Conservation (phyloP, 106 monocot genomes). For the Acanthochlamys bracteata region DNA sequence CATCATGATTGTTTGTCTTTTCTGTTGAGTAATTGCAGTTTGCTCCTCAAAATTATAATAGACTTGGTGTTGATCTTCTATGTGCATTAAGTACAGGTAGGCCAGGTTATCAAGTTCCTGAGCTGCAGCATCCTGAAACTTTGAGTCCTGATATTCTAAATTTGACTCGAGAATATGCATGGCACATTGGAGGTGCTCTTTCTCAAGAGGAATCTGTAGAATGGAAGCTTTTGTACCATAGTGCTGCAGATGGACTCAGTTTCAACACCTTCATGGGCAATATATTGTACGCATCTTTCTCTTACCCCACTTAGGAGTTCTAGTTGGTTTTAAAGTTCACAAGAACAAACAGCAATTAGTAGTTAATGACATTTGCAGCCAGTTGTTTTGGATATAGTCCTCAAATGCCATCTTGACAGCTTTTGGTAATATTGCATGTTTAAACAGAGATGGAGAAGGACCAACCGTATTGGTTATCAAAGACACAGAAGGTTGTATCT, state of each 20-base stretch:
- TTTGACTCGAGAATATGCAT: slow-evolving; percentile 79
- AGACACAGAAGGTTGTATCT: slow-evolving; percentile 73
- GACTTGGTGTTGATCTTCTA: background rate
- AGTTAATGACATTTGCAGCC: too few species aligned
- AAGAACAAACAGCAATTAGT: too few species aligned
- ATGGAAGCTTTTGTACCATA: slow-evolving; percentile 92
- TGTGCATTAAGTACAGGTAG: slow-evolving; percentile 34
- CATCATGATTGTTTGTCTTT: too few species aligned
- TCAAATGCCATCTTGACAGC: too few species aligned
- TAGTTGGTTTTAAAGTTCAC: too few species aligned
- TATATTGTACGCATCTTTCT: slow-evolving; percentile 48
- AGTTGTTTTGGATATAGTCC: too few species aligned
- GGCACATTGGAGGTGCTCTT: slow-evolving; percentile 89
- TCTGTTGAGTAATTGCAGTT: too few species aligned
- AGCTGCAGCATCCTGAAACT: slow-evolving; percentile 40
- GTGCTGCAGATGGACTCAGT: slow-evolving; percentile 79
- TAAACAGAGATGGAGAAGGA: slow-evolving; percentile 53
- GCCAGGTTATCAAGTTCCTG: slow-evolving; percentile 64
- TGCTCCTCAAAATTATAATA: too few species aligned
- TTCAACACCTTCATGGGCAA: slow-evolving; percentile 84
- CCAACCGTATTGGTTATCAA: slow-evolving; percentile 74
- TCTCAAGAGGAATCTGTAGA: slow-evolving; percentile 54
- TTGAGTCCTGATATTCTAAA: slow-evolving; percentile 37
- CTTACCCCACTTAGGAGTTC: too few species aligned
- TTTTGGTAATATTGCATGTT: slow-evolving; percentile 5